Percentiles rank a stretch among this genome's conserved stretches.
These are phyloP conservation scores for Aspergillus caelatus DNA, from an alignment of 2,329 filamentous ascomycete genomes.

Conservation along the genomic window DNA sequence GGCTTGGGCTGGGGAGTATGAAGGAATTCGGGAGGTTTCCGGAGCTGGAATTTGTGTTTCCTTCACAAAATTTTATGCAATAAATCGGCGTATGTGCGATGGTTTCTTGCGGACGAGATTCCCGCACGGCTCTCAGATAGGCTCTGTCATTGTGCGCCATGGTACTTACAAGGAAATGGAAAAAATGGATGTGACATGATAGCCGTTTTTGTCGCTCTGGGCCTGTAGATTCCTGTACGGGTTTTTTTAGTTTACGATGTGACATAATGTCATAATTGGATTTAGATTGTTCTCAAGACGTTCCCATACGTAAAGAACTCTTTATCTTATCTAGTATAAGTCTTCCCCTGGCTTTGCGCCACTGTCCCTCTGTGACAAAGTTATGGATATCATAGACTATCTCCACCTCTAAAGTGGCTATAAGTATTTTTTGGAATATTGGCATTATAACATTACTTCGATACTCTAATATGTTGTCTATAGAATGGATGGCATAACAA, in stretches of 20 bases:
- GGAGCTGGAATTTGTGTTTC: constrained; percentile 32
- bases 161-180: constrained; percentile 24
- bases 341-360: not conserved
- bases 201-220: constrained; percentile 14
- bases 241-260: constrained; percentile 6
- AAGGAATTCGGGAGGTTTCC: constrained; percentile 26
- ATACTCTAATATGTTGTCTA: not conserved
- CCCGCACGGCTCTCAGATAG: constrained; percentile 25
- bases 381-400: not conserved
- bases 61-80: constrained; percentile 21
- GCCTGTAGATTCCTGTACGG: constrained; percentile 16
- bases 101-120: constrained; percentile 24
- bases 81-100: constrained; percentile 30
- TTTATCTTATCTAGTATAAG: not conserved
- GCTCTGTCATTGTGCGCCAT: constrained; percentile 27
- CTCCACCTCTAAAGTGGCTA: not conserved
- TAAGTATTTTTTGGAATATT: not conserved
- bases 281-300: not conserved
- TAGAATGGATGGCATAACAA: not conserved
- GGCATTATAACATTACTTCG: not conserved
- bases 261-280: constrained; percentile 9
- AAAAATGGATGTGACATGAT: constrained; percentile 33
- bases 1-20: constrained; percentile 32
- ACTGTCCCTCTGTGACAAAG: not conserved
- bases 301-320: not conserved